Base-by-base conservation (phyloP, 1,284 basidiomycete species). In the Pseudozyma sp. region DNA sequence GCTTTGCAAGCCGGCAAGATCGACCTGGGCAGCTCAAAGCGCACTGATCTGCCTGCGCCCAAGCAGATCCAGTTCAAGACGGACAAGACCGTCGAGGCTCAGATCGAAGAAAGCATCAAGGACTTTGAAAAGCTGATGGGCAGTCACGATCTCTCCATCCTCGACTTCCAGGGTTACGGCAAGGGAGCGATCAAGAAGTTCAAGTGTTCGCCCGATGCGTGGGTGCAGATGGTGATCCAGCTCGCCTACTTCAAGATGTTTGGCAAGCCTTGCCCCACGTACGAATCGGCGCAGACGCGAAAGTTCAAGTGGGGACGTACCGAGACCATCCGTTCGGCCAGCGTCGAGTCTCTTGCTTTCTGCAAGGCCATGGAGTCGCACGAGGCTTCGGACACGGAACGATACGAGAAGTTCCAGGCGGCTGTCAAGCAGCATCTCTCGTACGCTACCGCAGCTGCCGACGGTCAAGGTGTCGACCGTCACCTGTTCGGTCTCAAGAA, bases 191-290 rank as follows among this genome's bases (percentile, higher is more conserved):
- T 97, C 87, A 98, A 98, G 87, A 89, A 88, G 75, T 92, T 90
- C 89, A 92, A 92, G 84, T 88, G 90, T 48, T 95, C 93, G 2
- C 96, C 97, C 0, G 96, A 99, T 83, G 92, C 91, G 16, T 96
- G 94, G 91, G 93, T 89, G 10, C 96, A 99, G 87, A 89, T 98
- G 72, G 90, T 94, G 76, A 97, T 97, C 87, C 96, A 98, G 85
- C 90, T 98, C 46, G 96, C 95, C 19, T 97, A 92, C 87, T 91
- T 92, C 86, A 88, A 92, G 8, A 90, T 97, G 88, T 89, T 88
- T 80, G 88, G 88, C 29, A 89, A 92, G 24, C 90, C 92, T 6
- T 90, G 94, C 43, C 91, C 88, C 4, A 93, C 93, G 55, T 99
- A 98, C 86, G 96, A 98, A 87, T 92, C 91, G 69, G 91, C 92